These are phyloP conservation scores for Stipa capillata DNA, from an alignment of 176 grass and related monocot species.

Conservation along the genomic window DNA sequence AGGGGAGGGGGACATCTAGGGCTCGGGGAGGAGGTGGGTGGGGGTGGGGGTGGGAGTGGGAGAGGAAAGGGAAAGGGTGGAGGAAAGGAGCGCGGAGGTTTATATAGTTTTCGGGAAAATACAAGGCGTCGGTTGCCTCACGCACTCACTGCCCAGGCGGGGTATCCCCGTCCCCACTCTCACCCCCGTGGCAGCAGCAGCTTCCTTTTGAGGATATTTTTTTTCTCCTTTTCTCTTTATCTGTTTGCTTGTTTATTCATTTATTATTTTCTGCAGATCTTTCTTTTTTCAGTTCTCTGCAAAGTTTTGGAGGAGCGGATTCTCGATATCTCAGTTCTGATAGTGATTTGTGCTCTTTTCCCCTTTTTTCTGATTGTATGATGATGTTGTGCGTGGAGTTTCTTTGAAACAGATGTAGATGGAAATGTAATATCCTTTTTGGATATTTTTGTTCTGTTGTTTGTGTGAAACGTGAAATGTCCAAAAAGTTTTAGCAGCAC, in stretches of 20 bases:
- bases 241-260: neutral
- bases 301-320: neutral
- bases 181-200: neutral
- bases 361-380: neutral
- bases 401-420: neutral
- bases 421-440: too few relatives aligned
- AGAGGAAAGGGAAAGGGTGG: constrained; percentile 42
- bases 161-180: neutral
- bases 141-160: constrained; percentile 16
- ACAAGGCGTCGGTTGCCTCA: constrained; percentile 33
- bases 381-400: neutral
- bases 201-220: neutral
- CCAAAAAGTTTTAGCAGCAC: too few relatives aligned
- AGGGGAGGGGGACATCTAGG: constrained; percentile 39
- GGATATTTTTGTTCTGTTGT: neutral
- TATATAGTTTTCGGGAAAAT: constrained; percentile 99
- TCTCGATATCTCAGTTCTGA: neutral
- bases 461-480: too few relatives aligned
- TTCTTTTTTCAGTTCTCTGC: too few relatives aligned
- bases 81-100: constrained; percentile 47
- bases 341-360: neutral
- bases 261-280: neutral
- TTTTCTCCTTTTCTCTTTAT: neutral
- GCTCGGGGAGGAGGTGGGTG: constrained; percentile 33
- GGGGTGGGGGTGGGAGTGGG: constrained; percentile 39